Conservation (phyloP, 2,329 filamentous ascomycete species). For the Microdochium trichocladiopsis region DNA sequence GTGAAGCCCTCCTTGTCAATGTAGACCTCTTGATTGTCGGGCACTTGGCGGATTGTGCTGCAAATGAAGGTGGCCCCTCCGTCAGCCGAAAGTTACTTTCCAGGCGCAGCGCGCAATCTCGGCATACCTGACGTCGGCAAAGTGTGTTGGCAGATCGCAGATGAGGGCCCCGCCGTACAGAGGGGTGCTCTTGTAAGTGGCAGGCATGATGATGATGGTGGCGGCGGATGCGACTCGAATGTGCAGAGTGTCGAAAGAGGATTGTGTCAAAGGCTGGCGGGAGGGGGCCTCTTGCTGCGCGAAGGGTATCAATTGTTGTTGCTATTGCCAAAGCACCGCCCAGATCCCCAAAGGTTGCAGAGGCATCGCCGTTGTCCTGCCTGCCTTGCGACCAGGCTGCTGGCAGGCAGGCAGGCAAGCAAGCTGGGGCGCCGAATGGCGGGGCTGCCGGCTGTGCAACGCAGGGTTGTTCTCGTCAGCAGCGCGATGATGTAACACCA, state of each 20-base stretch:
- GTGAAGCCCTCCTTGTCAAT: constrained; percentile 79
- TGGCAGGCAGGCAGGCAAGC: too few relatives aligned
- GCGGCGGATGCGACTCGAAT: too few relatives aligned
- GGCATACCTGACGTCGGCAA: constrained; percentile 67
- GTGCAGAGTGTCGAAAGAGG: too few relatives aligned
- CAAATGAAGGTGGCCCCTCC: constrained; percentile 2
- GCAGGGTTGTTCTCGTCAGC: neutral
- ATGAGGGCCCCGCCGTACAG: constrained; percentile 70
- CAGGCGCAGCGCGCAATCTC: too few relatives aligned
- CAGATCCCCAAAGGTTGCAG: too few relatives aligned
- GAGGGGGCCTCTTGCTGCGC: too few relatives aligned
- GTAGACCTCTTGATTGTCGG: constrained; percentile 88
- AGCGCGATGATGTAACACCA: neutral
- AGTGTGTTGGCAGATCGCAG: constrained; percentile 59
- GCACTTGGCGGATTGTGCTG: constrained; percentile 67
- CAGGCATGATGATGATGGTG: constrained; percentile 12
- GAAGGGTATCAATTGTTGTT: too few relatives aligned
- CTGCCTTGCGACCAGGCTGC: neutral
- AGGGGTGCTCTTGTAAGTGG: constrained; percentile 45
- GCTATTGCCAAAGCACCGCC: too few relatives aligned
- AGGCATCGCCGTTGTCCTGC: too few relatives aligned
- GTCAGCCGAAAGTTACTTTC: too few relatives aligned
- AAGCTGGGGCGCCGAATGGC: neutral
- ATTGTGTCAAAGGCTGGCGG: too few relatives aligned
- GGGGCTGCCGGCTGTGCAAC: too few relatives aligned